A percentile compares a stretch with the other conserved stretches of the same genome.
phyloP scores from a whole-genome alignment of 441 rosid genomes.

The Capsella rubella region DNA sequence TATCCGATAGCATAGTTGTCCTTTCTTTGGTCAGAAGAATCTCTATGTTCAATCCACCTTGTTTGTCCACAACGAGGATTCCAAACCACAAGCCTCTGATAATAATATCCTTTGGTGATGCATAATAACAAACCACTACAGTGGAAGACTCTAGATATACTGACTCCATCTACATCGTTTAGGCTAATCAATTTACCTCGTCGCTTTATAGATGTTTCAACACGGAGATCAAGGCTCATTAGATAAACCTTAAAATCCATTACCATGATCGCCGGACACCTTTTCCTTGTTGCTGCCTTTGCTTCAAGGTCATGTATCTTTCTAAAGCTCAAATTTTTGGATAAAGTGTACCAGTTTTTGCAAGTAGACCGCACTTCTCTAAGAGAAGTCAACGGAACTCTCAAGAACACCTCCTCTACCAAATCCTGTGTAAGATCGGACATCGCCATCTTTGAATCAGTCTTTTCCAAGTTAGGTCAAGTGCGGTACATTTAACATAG shows the following conservation, averaged over 20 bases:
- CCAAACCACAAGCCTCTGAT: slow-evolving; percentile 6
- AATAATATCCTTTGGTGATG: background rate
- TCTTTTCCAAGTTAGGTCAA: background rate
- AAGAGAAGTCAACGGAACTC: background rate
- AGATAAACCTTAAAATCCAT: slow-evolving; percentile 17
- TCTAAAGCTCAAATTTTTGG: background rate
- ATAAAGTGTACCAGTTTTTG: background rate
- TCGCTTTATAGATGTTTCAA: background rate
- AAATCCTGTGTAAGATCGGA: background rate
- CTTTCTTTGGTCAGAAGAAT: background rate
- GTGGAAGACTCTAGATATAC: slow-evolving; percentile 2
- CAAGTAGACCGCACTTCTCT: background rate
- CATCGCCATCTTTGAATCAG: background rate
- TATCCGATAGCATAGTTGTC: background rate
- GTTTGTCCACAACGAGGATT: slow-evolving; percentile 3
- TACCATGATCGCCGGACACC: background rate
- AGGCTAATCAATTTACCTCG: slow-evolving; percentile 10
- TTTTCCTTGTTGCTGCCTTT: background rate
- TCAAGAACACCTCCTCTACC: background rate
- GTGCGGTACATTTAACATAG: background rate
- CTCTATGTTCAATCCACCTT: slow-evolving; percentile 5
- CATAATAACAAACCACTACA: slow-evolving; percentile 12
- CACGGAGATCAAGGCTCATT: background rate
- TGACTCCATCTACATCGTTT: background rate
- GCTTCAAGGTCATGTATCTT: background rate